A percentile compares a stretch with the other conserved stretches of the same genome.
Evolutionary conservation across 305 asterid genomes (phyloP).

Genomic region (Fraxinus velutina): DNA sequence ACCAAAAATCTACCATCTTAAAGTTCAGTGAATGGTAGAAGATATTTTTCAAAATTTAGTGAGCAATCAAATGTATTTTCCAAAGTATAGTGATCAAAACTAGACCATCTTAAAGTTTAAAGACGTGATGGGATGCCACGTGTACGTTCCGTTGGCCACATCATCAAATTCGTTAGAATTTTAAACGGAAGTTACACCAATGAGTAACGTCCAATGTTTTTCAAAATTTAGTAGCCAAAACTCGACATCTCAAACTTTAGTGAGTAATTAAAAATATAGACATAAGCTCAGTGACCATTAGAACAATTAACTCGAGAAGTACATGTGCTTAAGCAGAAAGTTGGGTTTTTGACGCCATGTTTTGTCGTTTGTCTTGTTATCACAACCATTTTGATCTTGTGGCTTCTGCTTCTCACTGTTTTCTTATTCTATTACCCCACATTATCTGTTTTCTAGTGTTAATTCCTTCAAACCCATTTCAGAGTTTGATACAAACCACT

Average conservation of each 20-base stretch:
- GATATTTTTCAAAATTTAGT: background rate
- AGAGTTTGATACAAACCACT: background rate
- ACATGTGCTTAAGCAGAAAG: background rate
- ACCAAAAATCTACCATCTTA: background rate
- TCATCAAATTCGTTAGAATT: background rate
- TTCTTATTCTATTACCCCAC: constrained; percentile 34
- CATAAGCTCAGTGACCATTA: background rate
- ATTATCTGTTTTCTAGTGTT: constrained; percentile 30
- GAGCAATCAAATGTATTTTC: background rate
- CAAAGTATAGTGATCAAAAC: background rate
- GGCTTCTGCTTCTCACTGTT: constrained; percentile 46
- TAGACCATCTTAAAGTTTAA: background rate
- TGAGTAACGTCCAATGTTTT: background rate
- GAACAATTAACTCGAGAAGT: background rate
- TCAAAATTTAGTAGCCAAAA: background rate
- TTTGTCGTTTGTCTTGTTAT: constrained; percentile 46
- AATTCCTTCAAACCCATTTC: background rate
- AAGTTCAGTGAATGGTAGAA: background rate
- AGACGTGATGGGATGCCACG: background rate
- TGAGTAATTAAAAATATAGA: background rate
- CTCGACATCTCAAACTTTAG: background rate
- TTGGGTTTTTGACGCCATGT: constrained; percentile 15
- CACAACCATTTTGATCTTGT: constrained; percentile 49
- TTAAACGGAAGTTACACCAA: background rate
- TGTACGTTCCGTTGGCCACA: background rate